Percentiles rank a stretch among this genome's conserved stretches.
phyloP scores from a whole-genome alignment of 495 filamentous ascomycete species.

The Ascobolus immersus region DNA sequence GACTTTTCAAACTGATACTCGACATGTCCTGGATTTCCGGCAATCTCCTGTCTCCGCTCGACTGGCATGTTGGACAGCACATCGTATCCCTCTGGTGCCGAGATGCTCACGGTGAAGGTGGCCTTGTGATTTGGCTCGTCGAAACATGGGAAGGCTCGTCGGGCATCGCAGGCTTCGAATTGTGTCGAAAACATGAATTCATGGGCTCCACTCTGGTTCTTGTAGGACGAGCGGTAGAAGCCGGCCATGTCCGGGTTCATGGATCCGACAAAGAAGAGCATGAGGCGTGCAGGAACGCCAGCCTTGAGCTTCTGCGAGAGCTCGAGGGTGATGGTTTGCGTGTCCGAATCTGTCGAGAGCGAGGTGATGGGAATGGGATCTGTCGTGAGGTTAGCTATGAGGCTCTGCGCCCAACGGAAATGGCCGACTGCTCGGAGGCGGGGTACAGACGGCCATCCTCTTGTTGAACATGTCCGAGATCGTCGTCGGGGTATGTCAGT shows the following conservation, averaged over 20 bases:
- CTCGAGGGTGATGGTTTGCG: no score
- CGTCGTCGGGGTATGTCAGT: slow-evolving; percentile 8
- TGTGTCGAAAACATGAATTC: slow-evolving; percentile 89
- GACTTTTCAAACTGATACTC: slow-evolving; percentile 68
- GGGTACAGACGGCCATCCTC: no score
- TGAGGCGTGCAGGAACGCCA: slow-evolving; percentile 32
- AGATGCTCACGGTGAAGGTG: slow-evolving; percentile 75
- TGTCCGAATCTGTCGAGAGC: slow-evolving; percentile 31
- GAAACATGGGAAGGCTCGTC: slow-evolving; percentile 86
- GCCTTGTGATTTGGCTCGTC: slow-evolving; percentile 95
- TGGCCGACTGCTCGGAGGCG: no score
- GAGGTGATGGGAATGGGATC: slow-evolving; percentile 8
- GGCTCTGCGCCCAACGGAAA: background rate
- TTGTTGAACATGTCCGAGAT: no score
- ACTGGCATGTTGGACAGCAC: slow-evolving; percentile 89
- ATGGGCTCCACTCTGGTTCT: slow-evolving; percentile 39
- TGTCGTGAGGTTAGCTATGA: background rate
- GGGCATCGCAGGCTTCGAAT: slow-evolving; percentile 88
- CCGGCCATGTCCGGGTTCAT: slow-evolving; percentile 92
- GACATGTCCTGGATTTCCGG: no score
- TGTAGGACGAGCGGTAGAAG: slow-evolving; percentile 90
- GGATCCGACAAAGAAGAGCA: slow-evolving; percentile 54
- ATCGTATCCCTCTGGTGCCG: slow-evolving; percentile 61
- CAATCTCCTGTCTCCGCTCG: no score
- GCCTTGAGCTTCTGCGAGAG: slow-evolving; percentile 43